Conservation (phyloP, 495 filamentous ascomycete species). For the Patellaria atrata region DNA sequence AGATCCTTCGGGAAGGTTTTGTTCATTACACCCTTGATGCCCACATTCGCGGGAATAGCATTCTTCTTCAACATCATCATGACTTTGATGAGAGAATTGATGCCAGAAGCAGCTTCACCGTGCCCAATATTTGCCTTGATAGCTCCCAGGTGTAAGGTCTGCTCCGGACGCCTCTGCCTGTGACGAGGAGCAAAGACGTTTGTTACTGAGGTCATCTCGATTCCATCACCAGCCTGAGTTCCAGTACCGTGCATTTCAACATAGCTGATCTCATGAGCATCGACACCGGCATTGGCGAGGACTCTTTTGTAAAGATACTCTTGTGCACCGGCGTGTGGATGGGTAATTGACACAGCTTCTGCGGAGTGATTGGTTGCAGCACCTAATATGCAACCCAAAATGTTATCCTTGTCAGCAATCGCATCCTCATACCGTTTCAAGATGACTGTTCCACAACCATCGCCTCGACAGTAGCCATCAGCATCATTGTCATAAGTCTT, state of each 20-base stretch:
- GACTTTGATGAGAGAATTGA: slow-evolving; percentile 70
- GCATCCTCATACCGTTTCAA: slow-evolving; percentile 38
- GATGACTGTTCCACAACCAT: slow-evolving; percentile 31
- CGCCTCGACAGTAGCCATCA: slow-evolving; percentile 36
- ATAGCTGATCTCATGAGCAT: slow-evolving; percentile 36
- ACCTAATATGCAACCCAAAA: slow-evolving; percentile 32
- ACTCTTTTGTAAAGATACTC: slow-evolving; percentile 31
- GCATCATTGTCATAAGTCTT: slow-evolving; percentile 40
- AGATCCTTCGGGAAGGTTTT: slow-evolving; percentile 68
- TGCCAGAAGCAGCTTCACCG: slow-evolving; percentile 75
- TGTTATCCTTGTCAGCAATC: slow-evolving; percentile 34
- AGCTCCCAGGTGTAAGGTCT: slow-evolving; percentile 67
- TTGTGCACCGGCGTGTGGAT: slow-evolving; percentile 37
- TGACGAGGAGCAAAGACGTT: slow-evolving; percentile 66
- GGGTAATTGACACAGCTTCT: slow-evolving; percentile 32
- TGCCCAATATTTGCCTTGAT: slow-evolving; percentile 86
- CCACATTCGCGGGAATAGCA: slow-evolving; percentile 69
- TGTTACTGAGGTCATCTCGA: slow-evolving; percentile 36
- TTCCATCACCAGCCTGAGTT: slow-evolving; percentile 32
- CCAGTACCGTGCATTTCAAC: slow-evolving; percentile 41
- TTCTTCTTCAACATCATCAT: slow-evolving; percentile 78
- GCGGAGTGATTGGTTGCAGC: slow-evolving; percentile 31
- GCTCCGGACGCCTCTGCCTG: slow-evolving; percentile 46
- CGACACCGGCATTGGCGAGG: slow-evolving; percentile 30
- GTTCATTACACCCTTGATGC: slow-evolving; percentile 76